These are phyloP conservation scores for Candida morakotiae DNA, from an alignment of 805 yeast species.

Conservation along the genomic window DNA sequence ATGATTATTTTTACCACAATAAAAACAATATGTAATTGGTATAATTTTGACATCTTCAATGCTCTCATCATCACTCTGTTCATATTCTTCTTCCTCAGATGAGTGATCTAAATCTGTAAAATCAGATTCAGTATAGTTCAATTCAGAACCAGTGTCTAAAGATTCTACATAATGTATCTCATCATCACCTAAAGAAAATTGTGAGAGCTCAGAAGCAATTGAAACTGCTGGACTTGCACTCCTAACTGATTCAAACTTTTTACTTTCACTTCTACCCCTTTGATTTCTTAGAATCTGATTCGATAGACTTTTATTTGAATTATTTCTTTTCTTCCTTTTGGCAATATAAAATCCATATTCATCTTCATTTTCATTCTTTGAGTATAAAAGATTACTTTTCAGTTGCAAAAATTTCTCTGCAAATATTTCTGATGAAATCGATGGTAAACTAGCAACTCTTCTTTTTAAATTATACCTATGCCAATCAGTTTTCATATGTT, in stretches of 20 bases:
- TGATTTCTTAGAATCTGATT: slow-evolving; percentile 34
- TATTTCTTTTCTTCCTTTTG: slow-evolving; percentile 20
- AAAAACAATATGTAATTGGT: slow-evolving; percentile 51
- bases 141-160: slow-evolving; percentile 48
- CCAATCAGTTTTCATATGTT: slow-evolving; percentile 45
- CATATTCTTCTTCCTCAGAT: slow-evolving; percentile 22
- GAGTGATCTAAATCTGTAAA: slow-evolving; percentile 16
- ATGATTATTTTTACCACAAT: slow-evolving; percentile 50
- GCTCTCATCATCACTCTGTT: slow-evolving; percentile 14
- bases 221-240: slow-evolving; percentile 52
- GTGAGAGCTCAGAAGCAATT: slow-evolving; percentile 50
- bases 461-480: slow-evolving; percentile 42
- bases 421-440: slow-evolving; percentile 64
- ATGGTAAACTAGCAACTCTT: slow-evolving; percentile 55
- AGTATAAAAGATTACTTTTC: slow-evolving; percentile 13
- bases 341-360: slow-evolving; percentile 50
- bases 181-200: slow-evolving; percentile 50
- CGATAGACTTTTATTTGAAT: slow-evolving; percentile 27
- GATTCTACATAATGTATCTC: slow-evolving; percentile 21
- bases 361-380: slow-evolving; percentile 35
- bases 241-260: slow-evolving; percentile 16
- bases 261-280: slow-evolving; percentile 23
- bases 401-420: slow-evolving; percentile 58
- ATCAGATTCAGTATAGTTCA: slow-evolving; percentile 41
- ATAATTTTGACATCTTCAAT: slow-evolving; percentile 32